These are phyloP conservation scores for Pichia sorboxylosa DNA, from an alignment of 1,139 yeast species.

Conservation along the genomic window DNA sequence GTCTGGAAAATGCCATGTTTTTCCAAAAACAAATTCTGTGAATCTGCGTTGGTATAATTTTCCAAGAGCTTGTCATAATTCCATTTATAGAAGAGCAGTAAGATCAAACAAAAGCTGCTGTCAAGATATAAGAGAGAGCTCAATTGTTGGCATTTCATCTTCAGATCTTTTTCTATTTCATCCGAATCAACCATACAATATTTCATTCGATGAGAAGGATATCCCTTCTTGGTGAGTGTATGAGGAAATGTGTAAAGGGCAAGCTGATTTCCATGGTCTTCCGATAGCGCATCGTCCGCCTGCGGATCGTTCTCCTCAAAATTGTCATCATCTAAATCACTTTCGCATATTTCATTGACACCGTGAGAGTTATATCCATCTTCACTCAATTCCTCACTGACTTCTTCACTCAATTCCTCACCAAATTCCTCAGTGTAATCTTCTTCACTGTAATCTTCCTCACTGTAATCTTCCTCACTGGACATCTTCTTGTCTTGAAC, in stretches of 20 bases:
- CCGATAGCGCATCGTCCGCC: background rate
- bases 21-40: conserved; percentile 32
- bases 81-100: conserved; percentile 61
- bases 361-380: background rate
- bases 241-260: conserved; percentile 14
- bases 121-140: conserved; percentile 19
- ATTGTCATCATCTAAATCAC: background rate
- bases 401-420: too few relatives aligned
- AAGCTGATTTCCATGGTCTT: too few relatives aligned
- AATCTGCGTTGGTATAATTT: conserved; percentile 39
- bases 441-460: too few relatives aligned
- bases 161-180: conserved; percentile 17
- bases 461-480: too few relatives aligned
- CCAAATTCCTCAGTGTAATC: too few relatives aligned
- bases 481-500: too few relatives aligned
- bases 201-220: conserved; percentile 20
- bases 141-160: conserved; percentile 14
- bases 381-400: background rate
- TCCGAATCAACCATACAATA: conserved; percentile 17
- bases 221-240: conserved; percentile 13
- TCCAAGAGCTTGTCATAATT: conserved; percentile 63
- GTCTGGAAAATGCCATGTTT: conserved; percentile 28
- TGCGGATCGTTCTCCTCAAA: too few relatives aligned
- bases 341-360: background rate
- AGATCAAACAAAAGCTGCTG: conserved; percentile 23